Evolutionary conservation across 768 basidiomycete species (phyloP).

Genomic region (Trametes cinnabarina): DNA sequence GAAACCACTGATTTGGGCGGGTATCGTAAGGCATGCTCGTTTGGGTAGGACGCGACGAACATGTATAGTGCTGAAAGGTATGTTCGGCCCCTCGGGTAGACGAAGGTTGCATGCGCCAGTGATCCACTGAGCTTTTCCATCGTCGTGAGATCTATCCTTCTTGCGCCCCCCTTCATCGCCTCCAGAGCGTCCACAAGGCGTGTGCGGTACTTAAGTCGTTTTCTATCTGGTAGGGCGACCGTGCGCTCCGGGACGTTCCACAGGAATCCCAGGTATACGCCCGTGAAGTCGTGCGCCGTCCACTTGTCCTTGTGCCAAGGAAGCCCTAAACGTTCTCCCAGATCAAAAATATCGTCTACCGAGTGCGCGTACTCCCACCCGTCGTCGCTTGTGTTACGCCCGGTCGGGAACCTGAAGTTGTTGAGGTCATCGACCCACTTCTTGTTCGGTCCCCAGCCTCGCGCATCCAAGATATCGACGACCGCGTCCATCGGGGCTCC

Average conservation of each 20-base stretch:
- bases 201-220: constrained; percentile 26
- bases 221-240: constrained; percentile 33
- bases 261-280: constrained; percentile 31
- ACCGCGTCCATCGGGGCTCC: constrained; percentile 1
- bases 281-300: constrained; percentile 20
- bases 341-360: not conserved
- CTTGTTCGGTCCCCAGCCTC: not conserved
- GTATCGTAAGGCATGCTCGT: constrained; percentile 13
- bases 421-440: constrained; percentile 13
- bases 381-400: not conserved
- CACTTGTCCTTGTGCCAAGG: constrained; percentile 26
- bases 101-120: constrained; percentile 34
- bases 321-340: constrained; percentile 20
- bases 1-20: constrained; percentile 24
- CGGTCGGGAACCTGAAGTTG: not conserved
- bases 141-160: constrained; percentile 15
- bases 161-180: not conserved
- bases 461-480: not conserved
- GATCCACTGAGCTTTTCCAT: constrained; percentile 30
- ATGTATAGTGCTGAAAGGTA: constrained; percentile 28
- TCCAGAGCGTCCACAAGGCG: constrained; percentile 10
- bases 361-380: not conserved
- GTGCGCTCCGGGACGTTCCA: constrained; percentile 28
- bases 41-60: constrained; percentile 28
- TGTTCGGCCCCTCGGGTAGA: constrained; percentile 28